Percentiles rank a stretch among this genome's conserved stretches.
These are phyloP conservation scores for Cydonia oblonga DNA, from an alignment of 331 rosid genomes.

Conservation along the genomic window DNA sequence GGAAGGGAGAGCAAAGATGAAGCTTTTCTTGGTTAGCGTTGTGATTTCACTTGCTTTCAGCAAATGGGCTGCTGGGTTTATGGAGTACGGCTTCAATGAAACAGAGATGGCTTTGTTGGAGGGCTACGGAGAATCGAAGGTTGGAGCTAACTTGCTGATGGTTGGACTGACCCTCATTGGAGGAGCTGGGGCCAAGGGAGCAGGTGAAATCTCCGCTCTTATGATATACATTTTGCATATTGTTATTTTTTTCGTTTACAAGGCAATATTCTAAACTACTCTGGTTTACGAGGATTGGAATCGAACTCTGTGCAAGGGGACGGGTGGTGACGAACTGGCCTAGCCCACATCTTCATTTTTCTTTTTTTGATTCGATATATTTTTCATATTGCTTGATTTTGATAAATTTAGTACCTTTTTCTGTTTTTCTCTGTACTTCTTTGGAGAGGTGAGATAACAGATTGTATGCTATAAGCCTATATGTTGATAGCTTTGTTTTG, in stretches of 20 bases:
- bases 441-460: neutral
- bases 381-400: neutral
- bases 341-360: neutral
- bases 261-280: neutral
- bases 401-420: neutral
- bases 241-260: too few species aligned
- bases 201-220: constrained; percentile 35
- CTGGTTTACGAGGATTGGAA: neutral
- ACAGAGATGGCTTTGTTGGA: constrained; percentile 51
- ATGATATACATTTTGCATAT: neutral
- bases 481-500: neutral
- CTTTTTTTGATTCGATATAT: neutral
- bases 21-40: constrained; percentile 32
- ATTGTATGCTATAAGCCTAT: neutral
- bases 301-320: neutral
- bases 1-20: constrained; percentile 25
- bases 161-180: constrained; percentile 80
- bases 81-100: constrained; percentile 33
- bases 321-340: accelerated
- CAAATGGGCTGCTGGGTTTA: constrained; percentile 41
- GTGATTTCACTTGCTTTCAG: constrained; percentile 22
- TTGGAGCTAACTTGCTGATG: constrained; percentile 21
- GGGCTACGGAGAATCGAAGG: constrained; percentile 33
- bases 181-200: constrained; percentile 64
- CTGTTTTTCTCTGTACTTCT: neutral